phyloP scores from a whole-genome alignment of 345 rosid species.

The Heritiera fomes region DNA sequence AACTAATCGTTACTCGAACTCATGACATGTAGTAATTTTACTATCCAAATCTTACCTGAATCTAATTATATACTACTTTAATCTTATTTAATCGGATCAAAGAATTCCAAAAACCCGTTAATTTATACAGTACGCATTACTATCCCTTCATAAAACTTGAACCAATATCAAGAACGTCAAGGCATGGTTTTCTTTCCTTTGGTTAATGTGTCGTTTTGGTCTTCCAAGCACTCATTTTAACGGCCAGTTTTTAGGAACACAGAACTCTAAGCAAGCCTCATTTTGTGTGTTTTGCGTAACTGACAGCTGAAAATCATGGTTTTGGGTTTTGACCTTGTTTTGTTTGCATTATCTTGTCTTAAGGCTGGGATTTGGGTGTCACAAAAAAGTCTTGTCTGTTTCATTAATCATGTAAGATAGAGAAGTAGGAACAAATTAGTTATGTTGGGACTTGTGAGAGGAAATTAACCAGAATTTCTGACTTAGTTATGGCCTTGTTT shows the following conservation, averaged over 20 bases:
- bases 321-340: not conserved
- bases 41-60: too few species aligned
- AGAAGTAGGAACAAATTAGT: not conserved
- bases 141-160: too few species aligned
- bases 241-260: conserved; percentile 14
- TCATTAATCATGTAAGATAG: too few species aligned
- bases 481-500: not conserved
- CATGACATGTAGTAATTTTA: too few species aligned
- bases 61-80: too few species aligned
- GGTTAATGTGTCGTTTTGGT: conserved; percentile 42
- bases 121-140: too few species aligned
- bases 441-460: conserved; percentile 2
- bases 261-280: conserved; percentile 29
- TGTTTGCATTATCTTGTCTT: not conserved
- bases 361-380: not conserved
- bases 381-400: too few species aligned
- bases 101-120: too few species aligned
- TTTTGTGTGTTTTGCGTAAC: not conserved
- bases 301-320: not conserved
- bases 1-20: too few species aligned
- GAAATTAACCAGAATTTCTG: not conserved
- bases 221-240: conserved; percentile 35
- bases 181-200: not conserved
- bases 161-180: too few species aligned
- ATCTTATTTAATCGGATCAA: too few species aligned